A percentile compares a stretch with the other conserved stretches of the same genome.
Evolutionary conservation across 108 stramenopile species (phyloP).

Genomic region (Cylindrotheca fusiformis): DNA sequence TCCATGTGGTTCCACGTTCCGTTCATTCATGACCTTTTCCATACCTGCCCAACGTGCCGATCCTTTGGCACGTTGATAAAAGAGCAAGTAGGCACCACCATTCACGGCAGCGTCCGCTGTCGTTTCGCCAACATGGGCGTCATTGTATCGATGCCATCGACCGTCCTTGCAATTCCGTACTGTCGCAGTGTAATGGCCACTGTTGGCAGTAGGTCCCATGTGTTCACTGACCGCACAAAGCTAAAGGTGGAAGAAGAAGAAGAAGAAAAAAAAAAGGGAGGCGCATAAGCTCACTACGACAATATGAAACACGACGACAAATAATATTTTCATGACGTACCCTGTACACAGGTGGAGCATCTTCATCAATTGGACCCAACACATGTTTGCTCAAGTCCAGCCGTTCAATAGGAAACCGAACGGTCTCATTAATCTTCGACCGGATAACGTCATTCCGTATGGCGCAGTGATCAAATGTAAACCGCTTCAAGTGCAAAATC

Average conservation of each 20-base stretch:
- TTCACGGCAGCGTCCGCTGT: constrained; percentile 73
- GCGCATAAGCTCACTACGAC: too few species aligned
- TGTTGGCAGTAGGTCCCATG: constrained; percentile 72
- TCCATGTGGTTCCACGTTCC: constrained; percentile 37
- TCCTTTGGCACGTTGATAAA: constrained; percentile 71
- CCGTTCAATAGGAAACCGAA: constrained; percentile 69
- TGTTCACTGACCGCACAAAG: constrained; percentile 83
- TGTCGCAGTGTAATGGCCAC: constrained; percentile 88
- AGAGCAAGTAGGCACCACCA: constrained; percentile 80
- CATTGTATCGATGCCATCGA: constrained; percentile 83
- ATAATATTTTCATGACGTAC: constrained; percentile 17
- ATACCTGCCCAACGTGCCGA: constrained; percentile 72
- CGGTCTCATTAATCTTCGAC: constrained; percentile 72
- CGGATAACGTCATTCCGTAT: constrained; percentile 55
- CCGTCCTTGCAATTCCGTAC: constrained; percentile 74
- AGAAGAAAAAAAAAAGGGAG: too few species aligned
- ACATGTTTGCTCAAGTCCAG: constrained; percentile 67
- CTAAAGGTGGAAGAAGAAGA: constrained; percentile 10
- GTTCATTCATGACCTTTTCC: constrained; percentile 60
- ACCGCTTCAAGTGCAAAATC: constrained; percentile 78
- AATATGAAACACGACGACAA: background rate
- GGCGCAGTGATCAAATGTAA: constrained; percentile 68
- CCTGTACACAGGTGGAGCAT: constrained; percentile 82
- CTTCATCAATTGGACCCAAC: constrained; percentile 61
- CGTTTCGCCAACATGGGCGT: constrained; percentile 70